phyloP scores from a whole-genome alignment of 129 eudicot genomes.

The Artemisia argyi region DNA sequence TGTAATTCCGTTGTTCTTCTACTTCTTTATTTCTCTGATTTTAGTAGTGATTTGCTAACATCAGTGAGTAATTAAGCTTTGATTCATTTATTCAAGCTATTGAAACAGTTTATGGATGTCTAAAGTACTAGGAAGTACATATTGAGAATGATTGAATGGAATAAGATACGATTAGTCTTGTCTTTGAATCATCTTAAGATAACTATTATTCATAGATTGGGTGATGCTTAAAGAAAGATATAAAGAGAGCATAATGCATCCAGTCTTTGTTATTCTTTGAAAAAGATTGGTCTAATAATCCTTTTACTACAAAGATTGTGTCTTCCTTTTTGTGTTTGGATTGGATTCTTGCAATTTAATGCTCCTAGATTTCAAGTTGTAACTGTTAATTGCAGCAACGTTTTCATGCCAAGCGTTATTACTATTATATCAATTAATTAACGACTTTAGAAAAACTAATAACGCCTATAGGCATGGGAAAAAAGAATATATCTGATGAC shows the following conservation, averaged over 20 bases:
- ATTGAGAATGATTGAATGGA: constrained; percentile 12
- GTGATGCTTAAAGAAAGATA: constrained; percentile 25
- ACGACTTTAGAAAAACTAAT: too few relatives aligned
- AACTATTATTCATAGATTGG: constrained; percentile 19
- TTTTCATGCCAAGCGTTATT: background rate
- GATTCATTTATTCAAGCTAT: constrained; percentile 5
- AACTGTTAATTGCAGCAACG: background rate
- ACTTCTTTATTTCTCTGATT: too few relatives aligned
- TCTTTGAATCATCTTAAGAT: constrained; percentile 2
- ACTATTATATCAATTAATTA: too few relatives aligned
- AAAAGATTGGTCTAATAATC: constrained; percentile 31
- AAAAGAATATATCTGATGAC: too few relatives aligned
- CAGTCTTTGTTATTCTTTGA: constrained; percentile 28
- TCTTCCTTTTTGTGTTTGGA: constrained; percentile 32
- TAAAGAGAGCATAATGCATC: constrained; percentile 22
- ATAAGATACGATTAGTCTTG: constrained; percentile 19
- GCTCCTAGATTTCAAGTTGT: constrained; percentile 2
- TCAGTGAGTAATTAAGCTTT: background rate
- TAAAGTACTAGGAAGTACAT: constrained; percentile 26
- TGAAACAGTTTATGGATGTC: background rate
- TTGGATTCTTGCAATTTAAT: constrained; percentile 27
- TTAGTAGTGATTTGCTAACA: too few relatives aligned
- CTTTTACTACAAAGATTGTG: constrained; percentile 33
- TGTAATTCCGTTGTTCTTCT: too few relatives aligned
- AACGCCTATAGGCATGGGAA: too few relatives aligned